Base-by-base conservation (phyloP, 106 monocot genomes). In the Vanilla planifolia region DNA sequence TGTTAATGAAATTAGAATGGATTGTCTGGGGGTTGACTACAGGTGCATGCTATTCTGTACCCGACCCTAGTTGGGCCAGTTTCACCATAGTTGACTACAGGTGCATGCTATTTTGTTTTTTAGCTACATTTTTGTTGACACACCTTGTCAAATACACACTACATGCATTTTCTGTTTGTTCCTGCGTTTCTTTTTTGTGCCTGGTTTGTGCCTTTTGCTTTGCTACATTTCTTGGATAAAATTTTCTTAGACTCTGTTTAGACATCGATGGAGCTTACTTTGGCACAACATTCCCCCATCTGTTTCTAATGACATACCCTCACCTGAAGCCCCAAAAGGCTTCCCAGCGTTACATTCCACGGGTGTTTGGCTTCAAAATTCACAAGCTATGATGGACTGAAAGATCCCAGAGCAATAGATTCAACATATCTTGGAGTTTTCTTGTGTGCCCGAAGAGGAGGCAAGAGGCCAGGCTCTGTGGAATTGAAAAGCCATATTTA, bases 211-310 rank as follows among this genome's bases (percentile, higher is more conserved):
- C 10, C 39, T 39, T 39, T 39, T 39, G 39, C 10, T 5, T 48
- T 2, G 48, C 25, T 24, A 8, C 24, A 48, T 48, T 48, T 48
- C 48, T 48, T 48, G 24, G 25, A 19, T 6, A 6, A 36, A 36
- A 57, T 35, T 73, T 71, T 68, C n/a, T n/a, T 76, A 76, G 55
- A 77, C 73, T 39, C 48, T 25, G 4, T 21, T 9, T 58, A 85
- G 90, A 90, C 21, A 62, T 85, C 26, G 90, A 90, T 68, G 89
- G 85, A 37, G 81, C 89, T 23, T 90, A 90, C 51, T 85, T 85
- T 57, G 81, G 90, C 35, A 82, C 85, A 8, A 91, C 90, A 35
- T 91, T 91, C 51, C 79, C 90, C n/a, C 85, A 91, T 51, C 68
- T 91, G 58, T 91, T 85, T 68, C 59, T 85, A 70, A 85, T 91